Evolutionary conservation across 345 rosid genomes (phyloP).

Genomic region (Syzygium jambos): DNA sequence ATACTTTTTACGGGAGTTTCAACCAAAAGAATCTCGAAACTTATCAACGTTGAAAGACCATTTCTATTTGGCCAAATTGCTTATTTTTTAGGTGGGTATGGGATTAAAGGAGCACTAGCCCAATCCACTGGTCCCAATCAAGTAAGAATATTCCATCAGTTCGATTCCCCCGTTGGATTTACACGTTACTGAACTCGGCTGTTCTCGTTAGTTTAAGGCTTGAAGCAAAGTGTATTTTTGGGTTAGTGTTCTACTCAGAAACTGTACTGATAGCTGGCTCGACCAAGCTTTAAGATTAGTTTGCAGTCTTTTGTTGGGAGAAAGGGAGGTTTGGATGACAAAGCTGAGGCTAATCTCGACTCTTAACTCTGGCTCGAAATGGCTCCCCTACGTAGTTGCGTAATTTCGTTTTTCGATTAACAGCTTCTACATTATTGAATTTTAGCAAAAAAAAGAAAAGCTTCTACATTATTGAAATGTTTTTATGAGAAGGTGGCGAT

Average conservation of each 20-base stretch:
- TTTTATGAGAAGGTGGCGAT: too few relatives aligned
- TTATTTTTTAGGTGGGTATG: neutral
- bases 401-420: neutral
- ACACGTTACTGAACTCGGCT: neutral
- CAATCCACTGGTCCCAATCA: neutral
- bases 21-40: neutral
- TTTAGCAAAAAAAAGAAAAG: too few relatives aligned
- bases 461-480: neutral
- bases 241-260: neutral
- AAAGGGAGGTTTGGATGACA: neutral
- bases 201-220: neutral
- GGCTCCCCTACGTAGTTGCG: neutral
- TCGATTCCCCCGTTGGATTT: neutral
- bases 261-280: neutral
- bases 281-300: neutral
- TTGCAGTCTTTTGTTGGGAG: neutral
- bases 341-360: neutral
- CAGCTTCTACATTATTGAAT: neutral
- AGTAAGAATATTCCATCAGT: neutral
- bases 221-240: neutral
- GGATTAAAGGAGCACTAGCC: neutral
- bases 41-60: too few relatives aligned
- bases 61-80: too few relatives aligned
- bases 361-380: neutral
- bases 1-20: neutral